A percentile compares a stretch with the other conserved stretches of the same genome.
These are phyloP conservation scores for Benincasa hispida DNA, from an alignment of 306 rosid genomes.

Conservation along the genomic window DNA sequence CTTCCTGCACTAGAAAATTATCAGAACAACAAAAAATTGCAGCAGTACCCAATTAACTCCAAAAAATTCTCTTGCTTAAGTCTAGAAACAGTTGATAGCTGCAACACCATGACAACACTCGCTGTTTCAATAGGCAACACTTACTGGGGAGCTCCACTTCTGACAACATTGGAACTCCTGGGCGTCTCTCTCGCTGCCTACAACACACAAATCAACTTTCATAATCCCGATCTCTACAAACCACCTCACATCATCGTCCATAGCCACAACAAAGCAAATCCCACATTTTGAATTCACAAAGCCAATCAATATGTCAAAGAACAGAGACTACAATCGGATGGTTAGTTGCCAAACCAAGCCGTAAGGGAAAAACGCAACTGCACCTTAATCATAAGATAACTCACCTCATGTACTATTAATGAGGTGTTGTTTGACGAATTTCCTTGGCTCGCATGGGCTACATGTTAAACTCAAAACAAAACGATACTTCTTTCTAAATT, in stretches of 20 bases:
- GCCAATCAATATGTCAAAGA: background rate
- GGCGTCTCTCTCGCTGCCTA: constrained; percentile 83
- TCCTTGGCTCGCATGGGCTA: too few species aligned
- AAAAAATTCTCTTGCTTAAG: constrained; percentile 68
- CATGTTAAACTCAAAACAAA: too few species aligned
- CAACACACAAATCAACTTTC: background rate
- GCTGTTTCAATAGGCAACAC: constrained; percentile 72
- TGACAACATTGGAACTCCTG: constrained; percentile 38
- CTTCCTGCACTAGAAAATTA: constrained; percentile 48
- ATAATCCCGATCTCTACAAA: background rate
- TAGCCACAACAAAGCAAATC: background rate
- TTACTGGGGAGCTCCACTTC: constrained; percentile 59
- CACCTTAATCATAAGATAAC: too few species aligned
- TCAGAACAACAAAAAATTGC: constrained; percentile 2
- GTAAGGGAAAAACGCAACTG: too few species aligned
- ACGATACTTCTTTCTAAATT: too few species aligned
- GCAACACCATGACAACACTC: constrained; percentile 21
- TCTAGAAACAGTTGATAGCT: constrained; percentile 86
- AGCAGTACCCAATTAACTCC: constrained; percentile 84
- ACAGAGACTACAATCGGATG: too few species aligned
- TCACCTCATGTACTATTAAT: too few species aligned
- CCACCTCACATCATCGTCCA: background rate
- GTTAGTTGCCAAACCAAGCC: too few species aligned
- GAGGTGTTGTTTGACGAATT: too few species aligned
- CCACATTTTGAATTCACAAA: too few species aligned